Evolutionary conservation across 768 basidiomycete species (phyloP), one percentile per base, ranked within the genome.

Genomic region (Scleroderma bovista): DNA sequence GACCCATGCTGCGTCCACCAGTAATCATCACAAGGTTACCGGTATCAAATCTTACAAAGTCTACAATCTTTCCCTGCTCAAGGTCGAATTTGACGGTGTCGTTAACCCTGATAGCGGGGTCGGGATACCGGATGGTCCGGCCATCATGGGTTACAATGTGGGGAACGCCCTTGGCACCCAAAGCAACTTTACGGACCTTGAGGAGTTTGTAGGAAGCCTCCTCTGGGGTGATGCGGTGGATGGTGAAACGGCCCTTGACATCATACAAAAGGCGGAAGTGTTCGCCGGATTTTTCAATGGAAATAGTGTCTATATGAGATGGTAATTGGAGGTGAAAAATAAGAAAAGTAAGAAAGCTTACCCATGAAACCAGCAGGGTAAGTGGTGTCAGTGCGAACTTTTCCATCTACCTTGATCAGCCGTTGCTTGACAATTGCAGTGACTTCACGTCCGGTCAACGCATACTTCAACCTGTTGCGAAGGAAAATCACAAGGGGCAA

Each of bases 191-290:
- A 69, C 83, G 83, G 62, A 99, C 96, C 69, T 93, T 93, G 68
- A 90, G 79, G 65, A 99, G 91, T 74, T 97, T 97, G 84, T 93
- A 97, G 61, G 78, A 75, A 44, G 95, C 93, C 72, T 99, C 96
- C 74, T 98, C 96, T 37, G 88, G 81, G 48, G 93, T 93, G 81
- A 99, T 98, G 63, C 96, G 92, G 80, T 99, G 96, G 70, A 98
- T 95, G 59, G 93, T 89, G 79, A 99, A 99, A 60, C 96, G 96
- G 60, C 96, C 96, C 79, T 99, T 99, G 74, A 98, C 86, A 69
- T 98, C 96, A 80, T 98, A 98, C 38, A 99, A 79, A 53, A 98
- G 83, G 72, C 96, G 95, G 87, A 98, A 99, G 79, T 98, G 87
- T 74, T 99, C 96, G 74, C 87, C 90, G 22, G 95, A 97, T 72